A percentile compares a stretch with the other conserved stretches of the same genome.
Conservation (phyloP, 768 basidiomycete species). For the Lyophyllum semitale region DNA sequence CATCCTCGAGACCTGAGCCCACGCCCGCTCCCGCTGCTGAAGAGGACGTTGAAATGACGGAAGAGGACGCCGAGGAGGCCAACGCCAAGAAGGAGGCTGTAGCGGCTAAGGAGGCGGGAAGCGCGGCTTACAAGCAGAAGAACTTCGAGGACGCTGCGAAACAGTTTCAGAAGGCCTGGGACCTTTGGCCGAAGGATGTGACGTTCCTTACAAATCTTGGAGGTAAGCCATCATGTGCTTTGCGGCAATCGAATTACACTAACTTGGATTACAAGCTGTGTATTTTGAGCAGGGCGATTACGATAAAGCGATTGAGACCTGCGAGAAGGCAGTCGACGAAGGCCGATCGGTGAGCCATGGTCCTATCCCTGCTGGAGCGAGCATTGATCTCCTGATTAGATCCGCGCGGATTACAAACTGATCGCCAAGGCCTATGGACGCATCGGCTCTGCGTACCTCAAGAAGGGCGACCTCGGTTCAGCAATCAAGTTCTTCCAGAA, state of each 20-base stretch:
- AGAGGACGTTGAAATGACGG: conserved; percentile 71
- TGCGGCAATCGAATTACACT: not conserved
- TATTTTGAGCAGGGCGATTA: conserved; percentile 94
- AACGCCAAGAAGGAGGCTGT: conserved; percentile 77
- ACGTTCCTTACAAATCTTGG: conserved; percentile 91
- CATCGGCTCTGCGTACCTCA: conserved; percentile 80
- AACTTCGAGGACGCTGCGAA: conserved; percentile 76
- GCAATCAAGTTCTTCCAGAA: conserved; percentile 94
- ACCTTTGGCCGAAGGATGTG: conserved; percentile 89
- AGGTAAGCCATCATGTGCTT: conserved; percentile 43
- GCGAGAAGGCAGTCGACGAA: conserved; percentile 96
- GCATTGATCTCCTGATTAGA: conserved; percentile 33
- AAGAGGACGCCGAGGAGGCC: conserved; percentile 69
- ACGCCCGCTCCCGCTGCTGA: conserved; percentile 40
- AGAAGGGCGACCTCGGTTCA: conserved; percentile 70
- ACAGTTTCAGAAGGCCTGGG: conserved; percentile 88
- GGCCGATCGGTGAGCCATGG: conserved; percentile 62
- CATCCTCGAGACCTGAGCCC: conserved; percentile 44
- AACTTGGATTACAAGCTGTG: conserved; percentile 59
- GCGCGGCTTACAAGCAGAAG: conserved; percentile 83
- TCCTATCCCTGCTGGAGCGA: not conserved
- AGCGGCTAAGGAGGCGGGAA: conserved; percentile 77
- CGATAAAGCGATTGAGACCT: conserved; percentile 86
- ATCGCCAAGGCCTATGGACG: conserved; percentile 94
- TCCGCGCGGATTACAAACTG: conserved; percentile 93